A percentile compares a stretch with the other conserved stretches of the same genome.
Evolutionary conservation across 176 grass and related monocot species (phyloP).

Genomic region (Musa schizocarpa): DNA sequence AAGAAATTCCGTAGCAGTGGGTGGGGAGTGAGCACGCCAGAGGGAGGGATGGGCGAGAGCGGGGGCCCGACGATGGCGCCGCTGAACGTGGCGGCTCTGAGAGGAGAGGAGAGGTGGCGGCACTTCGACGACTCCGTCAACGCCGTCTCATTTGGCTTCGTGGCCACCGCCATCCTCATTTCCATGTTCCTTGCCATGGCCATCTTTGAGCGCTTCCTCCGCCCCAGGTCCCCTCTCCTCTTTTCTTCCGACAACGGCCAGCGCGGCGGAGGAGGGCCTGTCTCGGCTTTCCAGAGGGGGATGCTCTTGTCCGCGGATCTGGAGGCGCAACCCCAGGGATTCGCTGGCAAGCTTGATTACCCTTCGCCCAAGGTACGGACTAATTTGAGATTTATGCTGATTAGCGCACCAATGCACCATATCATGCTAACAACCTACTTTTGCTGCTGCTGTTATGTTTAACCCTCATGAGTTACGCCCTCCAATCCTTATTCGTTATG

Average conservation of each 20-base stretch:
- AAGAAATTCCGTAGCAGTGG: too few species aligned
- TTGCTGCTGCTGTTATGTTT: too few species aligned
- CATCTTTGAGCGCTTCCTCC: conserved; percentile 83
- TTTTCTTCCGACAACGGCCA: conserved; percentile 11
- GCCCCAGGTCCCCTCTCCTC: conserved; percentile 1
- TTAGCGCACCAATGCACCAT: too few species aligned
- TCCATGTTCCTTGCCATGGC: conserved; percentile 99
- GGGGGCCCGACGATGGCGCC: conserved; percentile 37
- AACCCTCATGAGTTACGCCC: too few species aligned
- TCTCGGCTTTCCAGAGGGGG: neutral
- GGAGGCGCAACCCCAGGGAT: conserved; percentile 16
- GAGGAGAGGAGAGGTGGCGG: conserved; percentile 56
- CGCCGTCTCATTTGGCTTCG: conserved; percentile 96
- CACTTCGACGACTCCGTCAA: conserved; percentile 50
- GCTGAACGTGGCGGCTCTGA: conserved; percentile 14
- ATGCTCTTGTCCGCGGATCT: conserved; percentile 29
- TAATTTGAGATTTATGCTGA: too few species aligned
- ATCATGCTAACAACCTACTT: too few species aligned
- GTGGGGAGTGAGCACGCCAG: too few species aligned
- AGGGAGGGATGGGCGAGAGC: neutral
- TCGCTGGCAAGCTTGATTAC: conserved; percentile 32
- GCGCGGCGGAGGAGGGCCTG: neutral
- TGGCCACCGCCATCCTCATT: conserved; percentile 89
- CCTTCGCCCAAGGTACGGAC: conserved; percentile 37
- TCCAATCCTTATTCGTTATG: too few species aligned